Evolutionary conservation across 208 protist genomes (phyloP), one percentile per base, ranked within the genome.

Genomic region (Wallacemonas collosoma): DNA sequence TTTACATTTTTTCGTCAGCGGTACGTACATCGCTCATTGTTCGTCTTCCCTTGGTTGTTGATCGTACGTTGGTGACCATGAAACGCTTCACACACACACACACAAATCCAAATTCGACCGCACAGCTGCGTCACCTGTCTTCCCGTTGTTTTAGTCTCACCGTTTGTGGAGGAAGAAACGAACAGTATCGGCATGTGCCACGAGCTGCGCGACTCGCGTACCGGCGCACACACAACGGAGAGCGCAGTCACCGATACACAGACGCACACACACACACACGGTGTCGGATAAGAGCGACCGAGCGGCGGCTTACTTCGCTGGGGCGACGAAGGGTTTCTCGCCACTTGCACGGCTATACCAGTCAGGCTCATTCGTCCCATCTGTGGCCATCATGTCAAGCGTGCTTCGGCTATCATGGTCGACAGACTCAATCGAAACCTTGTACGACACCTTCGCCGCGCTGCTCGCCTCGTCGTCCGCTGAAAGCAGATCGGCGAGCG

Each of bases 281-380:
- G 12, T 6, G 8, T 6, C 45, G 12, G 45, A 6, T 50, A 1
- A 50, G 8, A 6, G 12, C 8, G 45, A 50, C 8, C 45, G 45
- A 12, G 45, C 45, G 8, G 8, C 12, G 8, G 12, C 45, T 68
- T n/a, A 68, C 63, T 68, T 68, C 5, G 11, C 5, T 7, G 56
- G 56, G 5, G 56, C 26, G 5, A 38, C 11, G 15, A 62, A 41
- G 3, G 60, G 40, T 14, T 6, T n/a, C 60, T 65, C 60, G 0
- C 60, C 60, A 26, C 60, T 73, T 1, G 76, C 78, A 1, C 86
- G 85, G 1, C 86, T 89, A 68, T 93, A 95, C 90, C 90, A 95
- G 17, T 81, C 80, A 0, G 71, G 35, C 6, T 60, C 69, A 44
- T 85, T 87, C 0, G 88, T 92, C 50, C 69, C 39, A 56, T 95